Evolutionary conservation across 2,329 filamentous ascomycete genomes (phyloP).

Genomic region (Penicillium olsonii): DNA sequence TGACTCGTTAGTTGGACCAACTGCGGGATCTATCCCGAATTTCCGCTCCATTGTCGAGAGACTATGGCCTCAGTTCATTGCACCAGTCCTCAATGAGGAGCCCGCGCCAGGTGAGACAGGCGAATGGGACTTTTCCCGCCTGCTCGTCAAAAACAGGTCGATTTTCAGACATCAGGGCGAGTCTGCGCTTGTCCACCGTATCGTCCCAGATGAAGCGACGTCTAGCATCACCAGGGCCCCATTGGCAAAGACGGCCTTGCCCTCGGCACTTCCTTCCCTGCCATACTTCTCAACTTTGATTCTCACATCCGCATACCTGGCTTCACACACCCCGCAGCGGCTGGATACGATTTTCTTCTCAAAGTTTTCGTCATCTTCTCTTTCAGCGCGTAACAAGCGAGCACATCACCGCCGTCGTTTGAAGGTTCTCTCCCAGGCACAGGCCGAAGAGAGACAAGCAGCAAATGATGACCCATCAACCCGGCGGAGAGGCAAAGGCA

Average conservation of each 20-base stretch:
- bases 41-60: constrained; percentile 70
- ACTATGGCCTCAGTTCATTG: constrained; percentile 83
- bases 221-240: constrained; percentile 19
- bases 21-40: constrained; percentile 73
- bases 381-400: constrained; percentile 47
- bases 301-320: constrained; percentile 50
- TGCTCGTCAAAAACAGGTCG: constrained; percentile 62
- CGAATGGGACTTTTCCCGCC: constrained; percentile 78
- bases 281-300: constrained; percentile 51
- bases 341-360: constrained; percentile 54
- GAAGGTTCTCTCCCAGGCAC: constrained; percentile 42
- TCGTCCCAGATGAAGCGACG: constrained; percentile 35
- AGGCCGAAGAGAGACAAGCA: constrained; percentile 36
- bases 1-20: constrained; percentile 79
- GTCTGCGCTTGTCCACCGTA: constrained; percentile 44
- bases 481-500: constrained; percentile 35
- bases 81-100: constrained; percentile 73
- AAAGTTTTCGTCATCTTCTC: constrained; percentile 48
- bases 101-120: constrained; percentile 42
- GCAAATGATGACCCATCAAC: constrained; percentile 30
- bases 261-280: constrained; percentile 39
- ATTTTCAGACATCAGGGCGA: constrained; percentile 51
- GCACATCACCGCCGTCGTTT: constrained; percentile 45
- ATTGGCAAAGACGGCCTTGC: constrained; percentile 23
- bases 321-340: constrained; percentile 49